phyloP scores from a whole-genome alignment of 805 yeast genomes.

The Metschnikowia lunata region DNA sequence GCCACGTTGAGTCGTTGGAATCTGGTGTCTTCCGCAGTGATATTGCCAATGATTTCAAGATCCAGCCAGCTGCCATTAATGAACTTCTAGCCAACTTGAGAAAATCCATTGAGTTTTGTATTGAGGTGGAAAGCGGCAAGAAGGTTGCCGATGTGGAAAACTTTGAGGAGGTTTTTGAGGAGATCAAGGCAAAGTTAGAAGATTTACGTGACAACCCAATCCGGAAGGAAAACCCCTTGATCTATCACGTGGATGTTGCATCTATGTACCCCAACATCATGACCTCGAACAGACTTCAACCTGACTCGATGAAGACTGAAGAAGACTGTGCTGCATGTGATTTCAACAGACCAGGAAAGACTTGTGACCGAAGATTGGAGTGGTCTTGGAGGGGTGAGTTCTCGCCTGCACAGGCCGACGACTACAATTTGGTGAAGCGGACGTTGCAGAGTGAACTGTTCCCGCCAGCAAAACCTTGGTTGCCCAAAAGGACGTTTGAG shows the following conservation, averaged over 20 bases:
- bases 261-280: conserved; percentile 99
- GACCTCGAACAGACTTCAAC: conserved; percentile 96
- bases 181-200: conserved; percentile 51
- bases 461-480: conserved; percentile 55
- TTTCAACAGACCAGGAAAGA: conserved; percentile 90
- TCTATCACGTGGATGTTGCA: conserved; percentile 97
- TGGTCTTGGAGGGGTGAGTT: conserved; percentile 99
- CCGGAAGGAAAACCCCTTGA: conserved; percentile 74
- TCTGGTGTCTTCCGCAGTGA: conserved; percentile 98
- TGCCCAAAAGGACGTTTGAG: conserved; percentile 62
- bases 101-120: conserved; percentile 73
- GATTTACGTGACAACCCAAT: conserved; percentile 58
- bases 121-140: conserved; percentile 74
- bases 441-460: conserved; percentile 76
- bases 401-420: conserved; percentile 86
- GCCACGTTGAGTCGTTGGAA: conserved; percentile 95
- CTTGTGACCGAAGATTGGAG: conserved; percentile 83
- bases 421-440: conserved; percentile 83
- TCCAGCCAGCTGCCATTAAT: conserved; percentile 80
- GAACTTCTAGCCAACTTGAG: conserved; percentile 71
- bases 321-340: conserved; percentile 97
- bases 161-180: conserved; percentile 65
- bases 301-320: conserved; percentile 94
- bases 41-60: conserved; percentile 63
- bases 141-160: conserved; percentile 75